Base-by-base conservation (phyloP, 495 filamentous ascomycete species). In the Aspergillus ostianus region DNA sequence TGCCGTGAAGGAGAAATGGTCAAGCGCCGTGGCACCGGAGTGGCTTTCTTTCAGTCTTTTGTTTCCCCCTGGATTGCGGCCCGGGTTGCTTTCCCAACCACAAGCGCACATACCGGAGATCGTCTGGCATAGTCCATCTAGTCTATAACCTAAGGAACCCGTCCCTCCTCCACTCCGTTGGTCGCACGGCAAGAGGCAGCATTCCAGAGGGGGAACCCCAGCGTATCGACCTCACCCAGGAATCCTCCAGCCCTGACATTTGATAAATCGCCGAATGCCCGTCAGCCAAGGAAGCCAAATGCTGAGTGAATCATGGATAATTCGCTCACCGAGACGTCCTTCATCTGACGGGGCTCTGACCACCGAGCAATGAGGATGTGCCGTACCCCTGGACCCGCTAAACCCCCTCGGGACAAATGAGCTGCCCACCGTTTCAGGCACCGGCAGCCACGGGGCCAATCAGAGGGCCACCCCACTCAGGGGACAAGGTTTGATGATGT, bases 341-440 rank as follows among this genome's bases (percentile, higher is more conserved):
- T 32, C 7, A 32, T 32, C 29, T 32, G 29, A 32, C 29, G 29
- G 29, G n/a, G 0, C 12, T 23, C n/a, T 53, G 23, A 26, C 2
- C 23, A 26, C 23, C 4, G 23, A 26, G 4, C 23, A 26, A 26
- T 26, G 23, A 53, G 41, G 29, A 32, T 32, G 8, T 32, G 29
- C 23, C 27, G 51, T 55, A 45, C 41, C 55, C 55, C 55, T 50
- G 41, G 54, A 29, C 55, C 32, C 29, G 20, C 59, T 56, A 54
- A 49, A 6, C 50, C 45, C 1, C 17, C 36, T 32, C 18, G 27
- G 48, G 44, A 13, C n/a, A 45, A 53, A 29, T 29, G n/a, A 47
- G 44, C 57, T 53, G 19, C 55, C 60, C 47, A 20, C 44, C 59
- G 30, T 49, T 56, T 56, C 55, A 62, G 60, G 60, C 29, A 57